Evolutionary conservation across 176 grass and related monocot species (phyloP), one percentile per base, ranked within the genome.

Genomic region (Eremochloa ophiuroides): DNA sequence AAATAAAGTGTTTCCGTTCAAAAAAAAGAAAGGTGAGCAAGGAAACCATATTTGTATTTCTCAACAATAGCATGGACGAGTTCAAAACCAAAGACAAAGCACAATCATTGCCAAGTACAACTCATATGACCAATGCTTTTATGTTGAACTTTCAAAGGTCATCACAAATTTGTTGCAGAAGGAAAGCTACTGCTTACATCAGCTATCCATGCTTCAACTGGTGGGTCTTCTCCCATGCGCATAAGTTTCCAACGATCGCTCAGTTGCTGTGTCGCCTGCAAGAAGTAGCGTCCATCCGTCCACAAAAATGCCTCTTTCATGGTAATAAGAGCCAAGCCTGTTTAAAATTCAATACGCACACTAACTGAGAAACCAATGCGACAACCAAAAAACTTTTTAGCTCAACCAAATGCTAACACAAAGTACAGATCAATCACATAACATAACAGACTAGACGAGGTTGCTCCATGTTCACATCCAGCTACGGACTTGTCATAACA

Each of bases 241-340:
- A 98, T 95, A 48, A 98, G 88, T 85, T 83, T 95, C 93, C 96
- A 98, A 41, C 58, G 55, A 42, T 91, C 34, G 4, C 88, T 93
- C 20, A 98, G 76, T 88, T 98, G 86, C 59, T 98, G 67, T 6
- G 80, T 87, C 22, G 96, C 96, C 48, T 98, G 96, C 86, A 95
- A 84, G 87, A 98, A 98, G 82, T 98, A 98, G 33, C 96, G 92
- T 3, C 91, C 96, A 88, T 98, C 96, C 11, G 96, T 98, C 96
- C 96, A 98, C 75, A 98, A 48, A 15, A 95, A 83, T n/a, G 96
- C 96, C 73, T 91, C 96, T 3, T 88, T 93, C 82, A 84, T 82
- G 51, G 96, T 98, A 71, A 98, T 85, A 88, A 98, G 93, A 89
- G 93, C 92, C 88, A 98, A 82, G 68, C 96, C 96, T 98, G 80